Conservation (phyloP, 805 yeast species). For the Ogataea salicorniae region DNA sequence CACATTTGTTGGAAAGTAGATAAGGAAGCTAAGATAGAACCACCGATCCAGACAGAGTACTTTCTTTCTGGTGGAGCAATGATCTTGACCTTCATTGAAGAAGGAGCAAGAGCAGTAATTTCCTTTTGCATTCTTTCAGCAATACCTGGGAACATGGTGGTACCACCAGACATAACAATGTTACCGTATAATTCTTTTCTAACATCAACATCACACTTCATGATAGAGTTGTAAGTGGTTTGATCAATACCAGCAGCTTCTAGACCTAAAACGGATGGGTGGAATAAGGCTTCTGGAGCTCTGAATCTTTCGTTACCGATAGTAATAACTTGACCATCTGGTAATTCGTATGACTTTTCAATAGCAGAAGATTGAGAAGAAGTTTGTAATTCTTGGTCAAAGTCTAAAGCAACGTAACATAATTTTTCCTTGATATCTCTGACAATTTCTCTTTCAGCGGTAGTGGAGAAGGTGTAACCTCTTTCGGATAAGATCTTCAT, state of each 20-base stretch:
- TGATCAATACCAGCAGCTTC: slow-evolving; percentile 99
- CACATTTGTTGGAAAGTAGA: slow-evolving; percentile 99
- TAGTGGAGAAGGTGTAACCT: slow-evolving; percentile 97
- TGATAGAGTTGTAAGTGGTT: slow-evolving; percentile 90
- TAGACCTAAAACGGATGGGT: slow-evolving; percentile 82
- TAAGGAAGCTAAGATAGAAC: slow-evolving; percentile 97
- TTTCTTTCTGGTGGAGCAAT: slow-evolving; percentile 99
- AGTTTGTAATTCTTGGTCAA: slow-evolving; percentile 99
- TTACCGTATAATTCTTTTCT: slow-evolving; percentile 98
- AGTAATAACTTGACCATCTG: slow-evolving; percentile 99
- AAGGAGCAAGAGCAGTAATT: slow-evolving; percentile 98
- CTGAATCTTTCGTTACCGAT: slow-evolving; percentile 99
- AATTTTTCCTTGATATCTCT: slow-evolving; percentile 96
- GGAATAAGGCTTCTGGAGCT: slow-evolving; percentile 99
- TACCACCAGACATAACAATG: slow-evolving; percentile 99
- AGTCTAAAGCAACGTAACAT: slow-evolving; percentile 98
- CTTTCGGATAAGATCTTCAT: slow-evolving; percentile 98
- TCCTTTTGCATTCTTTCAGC: slow-evolving; percentile 99
- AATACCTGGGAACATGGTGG: slow-evolving; percentile 99
- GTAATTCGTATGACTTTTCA: slow-evolving; percentile 98
- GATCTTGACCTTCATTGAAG: slow-evolving; percentile 99
- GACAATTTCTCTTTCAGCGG: slow-evolving; percentile 97
- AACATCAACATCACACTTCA: slow-evolving; percentile 98
- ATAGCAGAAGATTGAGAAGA: slow-evolving; percentile 97
- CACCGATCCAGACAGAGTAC: slow-evolving; percentile 99